These are phyloP conservation scores for Talaromyces albobiverticillius DNA, from an alignment of 2,329 filamentous ascomycete genomes.

Conservation along the genomic window DNA sequence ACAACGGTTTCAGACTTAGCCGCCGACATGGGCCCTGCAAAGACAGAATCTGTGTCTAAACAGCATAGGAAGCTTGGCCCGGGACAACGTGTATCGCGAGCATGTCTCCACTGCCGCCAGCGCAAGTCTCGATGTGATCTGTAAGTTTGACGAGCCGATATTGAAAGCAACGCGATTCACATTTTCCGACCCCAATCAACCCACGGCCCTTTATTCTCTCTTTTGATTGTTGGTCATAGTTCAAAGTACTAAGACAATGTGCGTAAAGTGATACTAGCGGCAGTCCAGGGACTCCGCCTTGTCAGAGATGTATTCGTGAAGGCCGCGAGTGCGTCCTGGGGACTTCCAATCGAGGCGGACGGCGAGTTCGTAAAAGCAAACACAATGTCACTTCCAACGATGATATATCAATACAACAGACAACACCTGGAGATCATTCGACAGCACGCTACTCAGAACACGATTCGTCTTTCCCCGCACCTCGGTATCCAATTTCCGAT, in stretches of 20 bases:
- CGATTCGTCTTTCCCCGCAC: constrained; percentile 23
- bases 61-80: constrained; percentile 25
- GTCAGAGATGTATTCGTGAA: constrained; percentile 57
- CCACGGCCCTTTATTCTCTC: too few species aligned
- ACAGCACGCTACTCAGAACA: constrained; percentile 25
- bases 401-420: constrained; percentile 22
- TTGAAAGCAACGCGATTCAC: too few species aligned
- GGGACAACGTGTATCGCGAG: constrained; percentile 45
- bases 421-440: constrained; percentile 25
- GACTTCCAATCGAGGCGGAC: constrained; percentile 58
- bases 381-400: constrained; percentile 20
- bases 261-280: constrained; percentile 43
- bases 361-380: constrained; percentile 55
- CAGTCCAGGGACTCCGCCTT: constrained; percentile 52
- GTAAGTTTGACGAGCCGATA: constrained; percentile 29
- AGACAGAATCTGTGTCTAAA: constrained; percentile 11
- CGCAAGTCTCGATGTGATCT: constrained; percentile 52
- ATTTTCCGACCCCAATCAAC: constrained; percentile 20
- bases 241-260: neutral
- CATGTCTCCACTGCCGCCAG: constrained; percentile 49
- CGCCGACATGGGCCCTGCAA: constrained; percentile 12
- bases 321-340: constrained; percentile 59
- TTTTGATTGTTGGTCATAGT: too few species aligned
- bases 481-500: constrained; percentile 31
- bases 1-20: neutral